A percentile compares a stretch with the other conserved stretches of the same genome.
These are phyloP conservation scores for Grammothele lineata DNA, from an alignment of 768 basidiomycete genomes.

Conservation along the genomic window DNA sequence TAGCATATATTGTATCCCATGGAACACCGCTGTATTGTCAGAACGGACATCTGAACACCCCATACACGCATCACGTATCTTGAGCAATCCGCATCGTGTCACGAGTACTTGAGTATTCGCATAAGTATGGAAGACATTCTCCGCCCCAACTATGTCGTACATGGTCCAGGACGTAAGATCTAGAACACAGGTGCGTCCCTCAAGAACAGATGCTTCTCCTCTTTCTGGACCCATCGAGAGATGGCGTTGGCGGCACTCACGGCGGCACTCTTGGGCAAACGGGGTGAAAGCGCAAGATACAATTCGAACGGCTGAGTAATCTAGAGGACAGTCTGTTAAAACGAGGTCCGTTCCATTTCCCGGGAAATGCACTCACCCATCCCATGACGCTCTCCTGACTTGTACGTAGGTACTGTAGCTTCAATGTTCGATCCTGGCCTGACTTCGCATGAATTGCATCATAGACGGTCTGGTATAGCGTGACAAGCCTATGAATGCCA, in stretches of 20 bases:
- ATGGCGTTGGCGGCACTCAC: slow-evolving; percentile 89
- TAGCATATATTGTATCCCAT: slow-evolving; percentile 13
- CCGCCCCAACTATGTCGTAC: too few relatives aligned
- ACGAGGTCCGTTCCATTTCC: too few relatives aligned
- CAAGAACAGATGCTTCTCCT: slow-evolving; percentile 79
- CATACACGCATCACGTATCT: too few relatives aligned
- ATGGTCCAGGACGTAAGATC: not conserved
- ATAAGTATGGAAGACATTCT: too few relatives aligned
- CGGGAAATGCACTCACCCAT: slow-evolving; percentile 70
- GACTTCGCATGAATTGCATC: slow-evolving; percentile 91
- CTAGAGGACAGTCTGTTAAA: slow-evolving; percentile 36
- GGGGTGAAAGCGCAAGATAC: slow-evolving; percentile 78
- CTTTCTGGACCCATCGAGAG: slow-evolving; percentile 86
- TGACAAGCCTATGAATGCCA: slow-evolving; percentile 55
- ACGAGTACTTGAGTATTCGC: too few relatives aligned
- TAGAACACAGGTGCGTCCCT: slow-evolving; percentile 88
- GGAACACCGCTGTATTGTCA: too few relatives aligned
- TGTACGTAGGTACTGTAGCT: slow-evolving; percentile 83
- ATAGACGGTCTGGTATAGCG: slow-evolving; percentile 83
- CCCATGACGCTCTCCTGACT: slow-evolving; percentile 88
- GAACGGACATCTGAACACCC: too few relatives aligned
- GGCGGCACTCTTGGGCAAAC: slow-evolving; percentile 82
- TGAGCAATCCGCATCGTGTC: not conserved
- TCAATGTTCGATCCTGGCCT: slow-evolving; percentile 73
- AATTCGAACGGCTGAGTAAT: slow-evolving; percentile 93